Evolutionary conservation across 75 land plant genomes (phyloP).

Genomic region (Cryptomeria japonica): DNA sequence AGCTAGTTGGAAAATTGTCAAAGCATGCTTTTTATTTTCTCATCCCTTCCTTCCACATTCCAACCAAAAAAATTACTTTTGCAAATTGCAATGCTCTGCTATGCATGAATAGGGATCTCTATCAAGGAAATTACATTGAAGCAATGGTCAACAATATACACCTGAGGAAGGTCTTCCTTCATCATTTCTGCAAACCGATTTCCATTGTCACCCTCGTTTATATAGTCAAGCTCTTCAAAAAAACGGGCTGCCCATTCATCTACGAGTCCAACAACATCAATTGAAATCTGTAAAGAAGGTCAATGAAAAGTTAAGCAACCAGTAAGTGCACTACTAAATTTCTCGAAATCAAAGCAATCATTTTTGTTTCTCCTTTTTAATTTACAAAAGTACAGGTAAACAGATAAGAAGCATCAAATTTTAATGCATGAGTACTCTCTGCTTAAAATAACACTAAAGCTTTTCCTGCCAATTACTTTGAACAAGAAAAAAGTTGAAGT

Average conservation of each 20-base stretch:
- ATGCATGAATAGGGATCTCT: not conserved
- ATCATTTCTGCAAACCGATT: slow-evolving; percentile 92
- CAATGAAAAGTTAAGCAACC: not conserved
- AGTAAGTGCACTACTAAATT: not conserved
- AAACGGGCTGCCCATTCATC: slow-evolving; percentile 99
- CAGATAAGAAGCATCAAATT: not conserved
- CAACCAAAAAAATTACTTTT: not conserved
- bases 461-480: not conserved
- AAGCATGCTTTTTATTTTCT: not conserved
- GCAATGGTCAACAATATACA: slow-evolving; percentile 12
- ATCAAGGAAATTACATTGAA: not conserved
- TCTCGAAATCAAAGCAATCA: not conserved
- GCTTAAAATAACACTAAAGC: not conserved
- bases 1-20: not conserved
- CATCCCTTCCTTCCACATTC: not conserved
- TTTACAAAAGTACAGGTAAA: not conserved
- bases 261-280: slow-evolving; percentile 99
- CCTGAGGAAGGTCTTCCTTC: slow-evolving; percentile 98
- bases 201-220: slow-evolving; percentile 97
- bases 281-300: slow-evolving; percentile 60
- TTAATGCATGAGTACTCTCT: not conserved
- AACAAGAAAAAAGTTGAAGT: not conserved
- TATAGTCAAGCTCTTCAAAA: slow-evolving; percentile 98
- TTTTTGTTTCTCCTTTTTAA: not conserved
- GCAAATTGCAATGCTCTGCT: not conserved